Conservation (phyloP, 2,329 filamentous ascomycete species). For the Beauveria caledonica region DNA sequence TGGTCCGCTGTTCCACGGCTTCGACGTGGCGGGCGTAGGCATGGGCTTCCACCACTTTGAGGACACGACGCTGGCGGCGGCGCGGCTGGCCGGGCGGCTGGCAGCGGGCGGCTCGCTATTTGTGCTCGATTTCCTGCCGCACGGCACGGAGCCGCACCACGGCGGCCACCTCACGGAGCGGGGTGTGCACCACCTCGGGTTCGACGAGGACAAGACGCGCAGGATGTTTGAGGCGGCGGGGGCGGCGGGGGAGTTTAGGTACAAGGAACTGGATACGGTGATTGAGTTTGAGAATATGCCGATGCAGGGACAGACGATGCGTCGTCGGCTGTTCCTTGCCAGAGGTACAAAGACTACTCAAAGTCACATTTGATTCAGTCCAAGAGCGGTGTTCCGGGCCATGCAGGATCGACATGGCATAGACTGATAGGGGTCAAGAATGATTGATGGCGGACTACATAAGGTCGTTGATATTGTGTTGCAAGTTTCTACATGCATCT, state of each 20-base stretch:
- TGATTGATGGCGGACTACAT: too few species aligned
- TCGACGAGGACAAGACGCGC: constrained; percentile 50
- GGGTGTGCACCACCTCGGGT: constrained; percentile 59
- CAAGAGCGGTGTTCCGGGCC: neutral
- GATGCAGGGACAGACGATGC: constrained; percentile 26
- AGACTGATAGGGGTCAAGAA: too few species aligned
- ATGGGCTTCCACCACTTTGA: constrained; percentile 61
- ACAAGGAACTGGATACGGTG: constrained; percentile 44
- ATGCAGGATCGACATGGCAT: too few species aligned
- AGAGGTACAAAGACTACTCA: constrained; percentile 33
- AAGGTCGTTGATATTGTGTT: too few species aligned
- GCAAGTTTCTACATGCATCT: neutral
- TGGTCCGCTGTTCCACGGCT: constrained; percentile 54
- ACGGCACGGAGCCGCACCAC: constrained; percentile 27
- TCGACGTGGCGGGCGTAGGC: constrained; percentile 59
- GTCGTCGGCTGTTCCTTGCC: constrained; percentile 34
- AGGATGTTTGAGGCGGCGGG: constrained; percentile 58
- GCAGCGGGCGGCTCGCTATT: constrained; percentile 58
- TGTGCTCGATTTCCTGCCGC: constrained; percentile 59
- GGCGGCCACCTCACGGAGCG: constrained; percentile 19
- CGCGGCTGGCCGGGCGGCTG: constrained; percentile 51
- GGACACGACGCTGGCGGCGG: constrained; percentile 51
- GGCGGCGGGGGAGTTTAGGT: constrained; percentile 45
- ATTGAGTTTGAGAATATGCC: constrained; percentile 31
- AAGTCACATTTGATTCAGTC: neutral